Percentiles rank a stretch among this genome's conserved stretches.
phyloP scores from a whole-genome alignment of 2,329 filamentous ascomycete species.

The Bipolaris sorokiniana region DNA sequence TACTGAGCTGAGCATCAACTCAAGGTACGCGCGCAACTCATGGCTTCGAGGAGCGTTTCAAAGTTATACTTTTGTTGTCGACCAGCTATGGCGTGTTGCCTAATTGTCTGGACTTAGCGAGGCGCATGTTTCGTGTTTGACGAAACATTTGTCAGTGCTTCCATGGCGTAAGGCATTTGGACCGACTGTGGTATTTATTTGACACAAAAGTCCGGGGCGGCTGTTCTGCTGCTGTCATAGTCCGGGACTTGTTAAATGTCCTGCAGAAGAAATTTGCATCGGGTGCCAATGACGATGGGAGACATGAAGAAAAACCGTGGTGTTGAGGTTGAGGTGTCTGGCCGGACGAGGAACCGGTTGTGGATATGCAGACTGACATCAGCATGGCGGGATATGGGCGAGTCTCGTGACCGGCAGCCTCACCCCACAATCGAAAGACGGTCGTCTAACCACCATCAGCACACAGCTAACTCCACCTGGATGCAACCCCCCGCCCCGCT shows the following conservation, averaged over 20 bases:
- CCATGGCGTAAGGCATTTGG: no score
- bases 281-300: conserved; percentile 8
- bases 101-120: no score
- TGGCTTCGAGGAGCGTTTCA: no score
- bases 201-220: no score
- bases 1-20: neutral
- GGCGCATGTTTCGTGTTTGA: no score
- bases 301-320: neutral
- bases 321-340: conserved; percentile 12
- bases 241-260: neutral
- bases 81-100: no score
- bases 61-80: no score
- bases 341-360: conserved; percentile 6
- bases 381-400: conserved; percentile 15
- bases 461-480: conserved; percentile 26
- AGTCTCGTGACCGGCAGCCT: conserved; percentile 15
- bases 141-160: no score
- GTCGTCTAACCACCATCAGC: conserved; percentile 19
- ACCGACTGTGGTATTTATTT: no score
- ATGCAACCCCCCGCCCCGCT: conserved; percentile 16
- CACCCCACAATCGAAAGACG: conserved; percentile 30
- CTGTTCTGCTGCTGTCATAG: neutral
- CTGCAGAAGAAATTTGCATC: neutral
- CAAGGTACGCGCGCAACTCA: neutral
- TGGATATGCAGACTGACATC: conserved; percentile 16